Evolutionary conservation across 345 rosid genomes (phyloP), one percentile per base, ranked within the genome.

Genomic region (Mangifera indica): DNA sequence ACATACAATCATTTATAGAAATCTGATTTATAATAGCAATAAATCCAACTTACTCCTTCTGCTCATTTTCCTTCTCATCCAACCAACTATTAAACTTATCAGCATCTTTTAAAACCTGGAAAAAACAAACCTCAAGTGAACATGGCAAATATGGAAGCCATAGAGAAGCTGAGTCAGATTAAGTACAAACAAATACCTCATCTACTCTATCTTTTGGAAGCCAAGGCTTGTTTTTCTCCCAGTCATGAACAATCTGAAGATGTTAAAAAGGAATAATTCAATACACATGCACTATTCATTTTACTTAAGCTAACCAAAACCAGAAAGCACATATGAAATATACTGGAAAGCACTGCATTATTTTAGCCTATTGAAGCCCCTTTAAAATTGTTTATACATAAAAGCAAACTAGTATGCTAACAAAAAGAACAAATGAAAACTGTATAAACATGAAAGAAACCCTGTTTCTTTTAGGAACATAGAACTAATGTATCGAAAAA

Each of bases 151-250:
- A 53, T 21, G 15, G 59, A 63, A 20, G 26, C 52, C 64, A 61
- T 4, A 8, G 32, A 44, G 49, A 22, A 18, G 46, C 53, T 1
- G 13, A 20, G 24, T 52, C 21, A 60, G 40, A 55, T 48, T 64
- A 71, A 46, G 74, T 32, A 25, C 32, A 44, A 71, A 60, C 59
- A 65, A 69, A 25, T 11, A 96, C 99, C 98, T 93, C 96, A 61
- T 86, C 83, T 73, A 88, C 76, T 81, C 72, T 88, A 46, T 83
- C 87, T 78, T 83, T 91, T 4, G 97, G 96, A 84, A 95, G 92
- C 99, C 99, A 95, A 58, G 96, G 81, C 80, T 92, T 95, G 63
- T 85, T 85, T 5, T 74, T 69, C 77, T 86, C 91, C 98, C 99
- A 95, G 55, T 75, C 88, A 74, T 65, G 70, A 60, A 83, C 79